phyloP scores from a whole-genome alignment of 1,139 yeast species.

The Suhomyces kunorum region DNA sequence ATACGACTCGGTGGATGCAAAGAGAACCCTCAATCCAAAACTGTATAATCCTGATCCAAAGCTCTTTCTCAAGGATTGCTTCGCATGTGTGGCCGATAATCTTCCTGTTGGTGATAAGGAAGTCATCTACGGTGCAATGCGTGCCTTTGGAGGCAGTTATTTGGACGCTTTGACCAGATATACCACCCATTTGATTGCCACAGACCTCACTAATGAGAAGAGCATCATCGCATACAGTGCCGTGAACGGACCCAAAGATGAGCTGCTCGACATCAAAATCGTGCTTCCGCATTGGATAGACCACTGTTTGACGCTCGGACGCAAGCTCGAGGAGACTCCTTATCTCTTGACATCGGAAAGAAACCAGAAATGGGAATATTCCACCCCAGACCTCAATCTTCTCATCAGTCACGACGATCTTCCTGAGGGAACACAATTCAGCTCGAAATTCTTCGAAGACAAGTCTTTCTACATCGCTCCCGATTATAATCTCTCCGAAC shows the following conservation, averaged over 20 bases:
- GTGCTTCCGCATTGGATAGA: slow-evolving; percentile 80
- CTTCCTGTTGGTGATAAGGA: slow-evolving; percentile 63
- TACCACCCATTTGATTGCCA: slow-evolving; percentile 78
- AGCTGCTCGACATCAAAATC: slow-evolving; percentile 48
- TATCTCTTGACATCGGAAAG: slow-evolving; percentile 47
- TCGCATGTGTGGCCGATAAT: slow-evolving; percentile 61
- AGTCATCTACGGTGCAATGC: slow-evolving; percentile 63
- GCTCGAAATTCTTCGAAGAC: slow-evolving; percentile 21
- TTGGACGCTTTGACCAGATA: slow-evolving; percentile 62
- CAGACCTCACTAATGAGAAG: slow-evolving; percentile 53
- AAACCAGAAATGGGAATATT: slow-evolving; percentile 11
- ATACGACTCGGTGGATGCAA: slow-evolving; percentile 44
- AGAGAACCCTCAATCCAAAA: slow-evolving; percentile 50
- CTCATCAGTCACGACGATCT: slow-evolving; percentile 16
- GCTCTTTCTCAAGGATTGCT: slow-evolving; percentile 60
- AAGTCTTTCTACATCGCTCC: slow-evolving; percentile 33
- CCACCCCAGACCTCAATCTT: slow-evolving; percentile 18
- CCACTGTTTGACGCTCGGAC: slow-evolving; percentile 60
- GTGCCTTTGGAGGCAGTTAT: slow-evolving; percentile 75
- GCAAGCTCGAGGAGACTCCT: slow-evolving; percentile 52
- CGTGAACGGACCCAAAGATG: slow-evolving; percentile 33
- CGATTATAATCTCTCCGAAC: slow-evolving; percentile 38
- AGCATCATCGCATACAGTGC: slow-evolving; percentile 44
- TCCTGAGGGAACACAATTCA: slow-evolving; percentile 15
- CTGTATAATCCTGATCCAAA: slow-evolving; percentile 70